These are phyloP conservation scores for Rhizopogon vesiculosus DNA, from an alignment of 768 basidiomycete species.

Conservation along the genomic window DNA sequence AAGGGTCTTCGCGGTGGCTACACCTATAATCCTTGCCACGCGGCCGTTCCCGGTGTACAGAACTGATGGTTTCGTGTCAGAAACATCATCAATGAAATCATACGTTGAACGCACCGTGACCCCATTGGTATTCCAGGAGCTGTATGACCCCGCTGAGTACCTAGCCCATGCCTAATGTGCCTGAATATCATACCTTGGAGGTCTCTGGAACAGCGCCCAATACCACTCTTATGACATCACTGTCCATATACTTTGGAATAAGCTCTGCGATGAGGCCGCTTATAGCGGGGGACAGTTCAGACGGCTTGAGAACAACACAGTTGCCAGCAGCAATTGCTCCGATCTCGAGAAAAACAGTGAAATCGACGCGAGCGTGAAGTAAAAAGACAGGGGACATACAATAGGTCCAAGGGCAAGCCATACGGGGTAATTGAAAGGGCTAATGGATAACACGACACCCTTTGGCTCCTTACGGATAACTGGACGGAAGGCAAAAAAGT, in stretches of 20 bases:
- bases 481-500: slow-evolving; percentile 56
- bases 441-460: slow-evolving; percentile 65
- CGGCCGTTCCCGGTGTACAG: slow-evolving; percentile 58
- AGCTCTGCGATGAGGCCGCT: slow-evolving; percentile 62
- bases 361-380: too few species aligned
- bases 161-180: background rate
- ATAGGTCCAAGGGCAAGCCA: slow-evolving; percentile 55
- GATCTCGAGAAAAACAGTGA: slow-evolving; percentile 25
- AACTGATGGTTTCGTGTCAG: slow-evolving; percentile 16
- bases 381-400: slow-evolving; percentile 30
- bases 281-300: slow-evolving; percentile 58
- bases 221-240: slow-evolving; percentile 57
- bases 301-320: slow-evolving; percentile 68
- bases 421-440: slow-evolving; percentile 74
- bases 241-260: slow-evolving; percentile 72
- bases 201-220: slow-evolving; percentile 66
- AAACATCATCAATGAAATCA: background rate
- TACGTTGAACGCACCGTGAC: slow-evolving; percentile 37
- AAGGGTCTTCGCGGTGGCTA: slow-evolving; percentile 72
- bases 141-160: slow-evolving; percentile 16
- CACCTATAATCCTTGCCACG: slow-evolving; percentile 62
- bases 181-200: slow-evolving; percentile 37
- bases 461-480: slow-evolving; percentile 72
- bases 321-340: slow-evolving; percentile 82
- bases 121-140: slow-evolving; percentile 73